These are phyloP conservation scores for Candida chauliodis DNA, from an alignment of 805 yeast species.

Conservation along the genomic window DNA sequence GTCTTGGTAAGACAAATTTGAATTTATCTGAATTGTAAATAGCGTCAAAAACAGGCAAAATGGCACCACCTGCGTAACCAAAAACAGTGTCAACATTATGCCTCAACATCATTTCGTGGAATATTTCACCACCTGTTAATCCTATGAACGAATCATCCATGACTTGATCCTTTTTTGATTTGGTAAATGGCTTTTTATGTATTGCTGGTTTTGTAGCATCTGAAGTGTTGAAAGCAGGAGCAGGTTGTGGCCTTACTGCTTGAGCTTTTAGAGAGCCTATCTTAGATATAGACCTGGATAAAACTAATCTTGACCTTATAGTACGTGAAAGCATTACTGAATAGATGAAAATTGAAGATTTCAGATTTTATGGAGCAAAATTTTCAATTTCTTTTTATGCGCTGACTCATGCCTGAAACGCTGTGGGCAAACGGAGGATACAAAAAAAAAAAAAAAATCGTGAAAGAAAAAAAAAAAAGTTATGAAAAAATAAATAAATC, in stretches of 20 bases:
- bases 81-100: conserved; percentile 94
- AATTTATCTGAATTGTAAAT: conserved; percentile 87
- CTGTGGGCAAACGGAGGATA: conserved; percentile 1
- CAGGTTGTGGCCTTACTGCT: conserved; percentile 37
- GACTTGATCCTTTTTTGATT: conserved; percentile 14
- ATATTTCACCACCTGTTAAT: conserved; percentile 96
- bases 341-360: not conserved
- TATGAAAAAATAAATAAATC: not conserved
- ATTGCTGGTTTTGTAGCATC: conserved; percentile 11
- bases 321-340: conserved; percentile 18
- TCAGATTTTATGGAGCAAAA: conserved; percentile 5
- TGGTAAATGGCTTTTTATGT: conserved; percentile 1
- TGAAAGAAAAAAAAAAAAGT: not conserved
- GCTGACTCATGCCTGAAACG: conserved; percentile 7
- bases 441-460: not conserved
- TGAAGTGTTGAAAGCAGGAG: conserved; percentile 47
- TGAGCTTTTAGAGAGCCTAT: conserved; percentile 26
- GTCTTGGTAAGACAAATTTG: conserved; percentile 89
- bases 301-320: conserved; percentile 11
- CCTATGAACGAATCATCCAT: conserved; percentile 92
- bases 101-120: conserved; percentile 97
- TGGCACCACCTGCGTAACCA: conserved; percentile 99
- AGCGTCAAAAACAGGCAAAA: conserved; percentile 95
- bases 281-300: conserved; percentile 26
- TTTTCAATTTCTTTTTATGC: conserved; percentile 2